Base-by-base conservation (phyloP, 805 yeast genomes). In the Sungouiozyma ichnusensis region DNA sequence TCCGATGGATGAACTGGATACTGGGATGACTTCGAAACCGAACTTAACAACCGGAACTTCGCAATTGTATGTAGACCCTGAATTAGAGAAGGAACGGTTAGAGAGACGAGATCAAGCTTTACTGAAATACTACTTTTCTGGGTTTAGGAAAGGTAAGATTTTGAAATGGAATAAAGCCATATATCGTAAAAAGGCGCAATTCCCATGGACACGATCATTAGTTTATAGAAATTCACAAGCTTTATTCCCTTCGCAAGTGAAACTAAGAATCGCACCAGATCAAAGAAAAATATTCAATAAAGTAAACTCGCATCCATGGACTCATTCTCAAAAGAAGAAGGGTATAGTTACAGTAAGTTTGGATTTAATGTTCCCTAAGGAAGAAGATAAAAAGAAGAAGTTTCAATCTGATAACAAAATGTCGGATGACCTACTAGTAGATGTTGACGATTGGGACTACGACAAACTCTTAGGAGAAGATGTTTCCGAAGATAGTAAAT, bases 361-460 rank as follows among this genome's bases (percentile, higher is more conserved):
- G 5, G 55, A 55, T 37, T 59, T 56, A 33, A 27, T 55, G n/a
- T 42, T 42, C 24, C 45, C 46, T n/a, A 47, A 42, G 3, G 48
- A 55, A 24, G 39, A 45, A 9, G 50, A 43, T 13, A 44, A 44
- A 20, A 43, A 52, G 49, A 46, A 47, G 38, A 36, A 50, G 37
- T 20, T 54, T 47, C 35, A 37, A 48, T 34, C 41, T 19, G 42
- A 49, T 16, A 48, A 50, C 18, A 48, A 56, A 16, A 66, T 74
- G 39, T 55, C 74, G 27, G 75, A 73, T 34, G 83, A 79, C 45
- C 54, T 81, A 39, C 64, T 81, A 2, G 63, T 84, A 17, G 80
- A 88, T 0, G 71, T 87, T 0, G 81, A 83, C 15, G 85, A 81
- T 44, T 85, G 94, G 94, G 77, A 83, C 49, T 84, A 79, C 51